Evolutionary conservation across 2,329 filamentous ascomycete species (phyloP).

Genomic region (Exserohilum turcica): DNA sequence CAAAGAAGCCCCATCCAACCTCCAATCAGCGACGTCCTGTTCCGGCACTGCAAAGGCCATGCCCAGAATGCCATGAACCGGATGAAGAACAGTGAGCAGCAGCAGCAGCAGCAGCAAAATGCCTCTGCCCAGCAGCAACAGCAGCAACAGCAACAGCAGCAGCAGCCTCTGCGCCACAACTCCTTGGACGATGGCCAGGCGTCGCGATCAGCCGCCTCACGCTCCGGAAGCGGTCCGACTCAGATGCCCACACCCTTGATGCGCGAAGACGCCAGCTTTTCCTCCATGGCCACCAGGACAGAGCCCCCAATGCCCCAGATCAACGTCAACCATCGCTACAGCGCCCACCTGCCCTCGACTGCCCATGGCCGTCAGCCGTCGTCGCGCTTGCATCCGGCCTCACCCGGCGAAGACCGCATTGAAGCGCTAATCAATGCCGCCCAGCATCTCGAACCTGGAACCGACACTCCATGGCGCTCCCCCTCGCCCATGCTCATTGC

Average conservation of each 20-base stretch:
- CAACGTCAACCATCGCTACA: slow-evolving; percentile 28
- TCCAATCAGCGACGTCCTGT: slow-evolving; percentile 53
- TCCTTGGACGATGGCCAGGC: slow-evolving; percentile 25
- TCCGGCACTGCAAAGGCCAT: slow-evolving; percentile 59
- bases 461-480: slow-evolving; percentile 43
- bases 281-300: slow-evolving; percentile 32
- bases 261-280: slow-evolving; percentile 34
- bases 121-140: slow-evolving; percentile 29
- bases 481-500: slow-evolving; percentile 41
- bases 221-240: slow-evolving; percentile 25
- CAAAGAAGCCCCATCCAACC: slow-evolving; percentile 28
- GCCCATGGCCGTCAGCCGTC: slow-evolving; percentile 19
- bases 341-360: slow-evolving; percentile 18
- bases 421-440: slow-evolving; percentile 48
- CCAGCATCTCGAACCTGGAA: slow-evolving; percentile 42
- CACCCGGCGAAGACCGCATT: slow-evolving; percentile 42
- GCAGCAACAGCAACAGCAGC: slow-evolving; percentile 28
- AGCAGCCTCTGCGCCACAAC: slow-evolving; percentile 21
- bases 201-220: slow-evolving; percentile 20
- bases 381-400: slow-evolving; percentile 25
- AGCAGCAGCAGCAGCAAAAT: slow-evolving; percentile 38
- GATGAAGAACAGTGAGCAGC: slow-evolving; percentile 39
- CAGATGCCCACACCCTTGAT: slow-evolving; percentile 26
- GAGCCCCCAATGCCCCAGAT: slow-evolving; percentile 30
- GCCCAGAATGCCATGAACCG: slow-evolving; percentile 49